Percentiles rank a stretch among this genome's conserved stretches.
Conservation (phyloP, 73 alveolate species). For the Paramecium sonneborni region DNA sequence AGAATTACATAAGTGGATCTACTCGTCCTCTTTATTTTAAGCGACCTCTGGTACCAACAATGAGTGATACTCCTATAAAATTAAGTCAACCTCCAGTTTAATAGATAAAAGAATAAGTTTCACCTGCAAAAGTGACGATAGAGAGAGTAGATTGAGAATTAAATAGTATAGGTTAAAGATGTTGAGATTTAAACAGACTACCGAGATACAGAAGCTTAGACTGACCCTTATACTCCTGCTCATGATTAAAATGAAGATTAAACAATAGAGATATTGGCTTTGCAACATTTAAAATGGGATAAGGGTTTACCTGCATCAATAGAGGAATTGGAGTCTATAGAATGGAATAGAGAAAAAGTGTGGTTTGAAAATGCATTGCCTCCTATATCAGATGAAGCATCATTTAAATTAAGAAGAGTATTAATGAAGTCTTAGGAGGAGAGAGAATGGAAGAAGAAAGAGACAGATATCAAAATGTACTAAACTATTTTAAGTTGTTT, state of each 20-base stretch:
- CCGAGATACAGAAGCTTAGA: constrained; percentile 97
- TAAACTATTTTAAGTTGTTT: background rate
- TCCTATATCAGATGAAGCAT: constrained; percentile 98
- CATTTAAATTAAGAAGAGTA: constrained; percentile 91
- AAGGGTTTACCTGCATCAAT: constrained; percentile 97
- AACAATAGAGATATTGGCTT: constrained; percentile 93
- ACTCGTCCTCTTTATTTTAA: constrained; percentile 67
- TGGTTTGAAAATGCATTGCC: constrained; percentile 97
- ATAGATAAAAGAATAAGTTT: constrained; percentile 27
- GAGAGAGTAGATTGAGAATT: constrained; percentile 50
- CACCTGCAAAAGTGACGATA: constrained; percentile 45
- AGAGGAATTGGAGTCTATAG: constrained; percentile 97
- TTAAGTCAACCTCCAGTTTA: constrained; percentile 61
- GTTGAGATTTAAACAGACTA: constrained; percentile 76
- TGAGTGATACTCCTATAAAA: constrained; percentile 63
- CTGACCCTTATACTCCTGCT: constrained; percentile 97
- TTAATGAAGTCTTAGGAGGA: constrained; percentile 97
- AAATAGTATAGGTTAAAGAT: constrained; percentile 67
- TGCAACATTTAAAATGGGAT: constrained; percentile 91
- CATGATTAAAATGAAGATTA: constrained; percentile 86
- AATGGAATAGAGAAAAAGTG: constrained; percentile 95
- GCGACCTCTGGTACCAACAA: constrained; percentile 73
- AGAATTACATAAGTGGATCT: background rate
- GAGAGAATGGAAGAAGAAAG: constrained; percentile 98
- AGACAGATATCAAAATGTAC: constrained; percentile 88